A percentile compares a stretch with the other conserved stretches of the same genome.
phyloP scores from a whole-genome alignment of 1,284 basidiomycete species.

The Rhodotorula sp. region DNA sequence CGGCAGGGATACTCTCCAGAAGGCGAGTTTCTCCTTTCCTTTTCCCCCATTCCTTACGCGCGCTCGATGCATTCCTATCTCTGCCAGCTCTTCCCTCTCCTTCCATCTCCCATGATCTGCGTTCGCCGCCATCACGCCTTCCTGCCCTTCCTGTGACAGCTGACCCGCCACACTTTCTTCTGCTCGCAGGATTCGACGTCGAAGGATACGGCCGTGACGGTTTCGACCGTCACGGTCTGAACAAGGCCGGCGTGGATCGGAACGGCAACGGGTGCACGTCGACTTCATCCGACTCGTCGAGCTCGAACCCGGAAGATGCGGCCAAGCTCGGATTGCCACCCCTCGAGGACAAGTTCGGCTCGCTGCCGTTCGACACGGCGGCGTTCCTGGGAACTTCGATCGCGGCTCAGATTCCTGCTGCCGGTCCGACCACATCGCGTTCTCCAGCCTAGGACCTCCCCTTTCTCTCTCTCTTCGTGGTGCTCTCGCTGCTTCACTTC shows the following conservation, averaged over 20 bases:
- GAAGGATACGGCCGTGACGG: background rate
- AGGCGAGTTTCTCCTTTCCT: background rate
- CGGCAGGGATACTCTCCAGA: background rate
- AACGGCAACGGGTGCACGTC: slow-evolving; percentile 4
- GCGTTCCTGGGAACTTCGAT: background rate
- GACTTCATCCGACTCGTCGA: slow-evolving; percentile 1
- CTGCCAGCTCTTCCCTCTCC: too few relatives aligned
- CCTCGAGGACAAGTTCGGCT: slow-evolving; percentile 1
- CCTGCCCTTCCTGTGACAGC: background rate
- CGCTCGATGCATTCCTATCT: too few relatives aligned
- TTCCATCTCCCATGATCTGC: too few relatives aligned
- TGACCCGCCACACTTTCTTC: background rate
- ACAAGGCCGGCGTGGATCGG: background rate
- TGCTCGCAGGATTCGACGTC: background rate
- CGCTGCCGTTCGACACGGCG: slow-evolving; percentile 1
- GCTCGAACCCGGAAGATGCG: background rate
- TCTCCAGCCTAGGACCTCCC: background rate
- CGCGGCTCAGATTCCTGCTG: background rate
- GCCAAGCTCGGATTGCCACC: slow-evolving; percentile 7
- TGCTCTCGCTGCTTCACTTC: background rate
- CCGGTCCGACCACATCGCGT: background rate
- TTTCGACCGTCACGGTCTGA: slow-evolving; percentile 8
- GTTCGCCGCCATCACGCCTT: background rate
- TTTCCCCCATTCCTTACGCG: too few relatives aligned
- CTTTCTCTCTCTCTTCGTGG: background rate